Evolutionary conservation across 768 basidiomycete species (phyloP), one percentile per base, ranked within the genome.

Genomic region (Rhodocollybia butyracea): DNA sequence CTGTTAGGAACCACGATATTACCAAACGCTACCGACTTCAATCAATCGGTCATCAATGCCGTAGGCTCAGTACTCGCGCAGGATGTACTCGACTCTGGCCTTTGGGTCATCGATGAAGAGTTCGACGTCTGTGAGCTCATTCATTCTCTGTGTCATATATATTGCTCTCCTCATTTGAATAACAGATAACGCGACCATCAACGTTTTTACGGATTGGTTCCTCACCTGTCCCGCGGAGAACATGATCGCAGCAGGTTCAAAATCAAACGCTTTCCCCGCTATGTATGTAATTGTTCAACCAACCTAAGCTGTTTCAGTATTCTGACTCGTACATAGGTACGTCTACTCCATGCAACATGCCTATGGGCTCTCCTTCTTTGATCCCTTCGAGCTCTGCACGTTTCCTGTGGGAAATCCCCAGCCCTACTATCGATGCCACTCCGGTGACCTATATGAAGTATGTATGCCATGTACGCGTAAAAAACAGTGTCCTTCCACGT

Each of bases 391-490:
- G 24, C 51, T 59, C 10, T 60, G 61, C 55, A 54, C 61, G 10
- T 62, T 62, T 55, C 61, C 59, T 27, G 57, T 62, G 2, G 57
- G 59, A 29, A 24, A 56, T 27, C 24, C 51, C 13, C 59, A 59
- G 43, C 61, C 59, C 10, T 62, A 62, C 52, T 62, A 62, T 26
- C 59, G 61, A 8, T 62, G 61, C 45, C 61, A 62, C 43, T 62
- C 61, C 11, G 57, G 61, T 15, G 61, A 62, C 26, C 54, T 60
- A 2, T 62, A 62, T 47, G 61, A 62, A 51, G 58, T 61, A 34
- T 3, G 51, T 38, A 30, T 29, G 13, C 11, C 8, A 1, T 36
- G n/a, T n/a, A n/a, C n/a, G 32, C 38, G 8, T 32, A 19, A 21
- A 32, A 26, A 26, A 12, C 15, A 24, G 27, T n/a, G 5, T 13